Evolutionary conservation across 495 filamentous ascomycete genomes (phyloP).

Genomic region (Chaetomium fimeti): DNA sequence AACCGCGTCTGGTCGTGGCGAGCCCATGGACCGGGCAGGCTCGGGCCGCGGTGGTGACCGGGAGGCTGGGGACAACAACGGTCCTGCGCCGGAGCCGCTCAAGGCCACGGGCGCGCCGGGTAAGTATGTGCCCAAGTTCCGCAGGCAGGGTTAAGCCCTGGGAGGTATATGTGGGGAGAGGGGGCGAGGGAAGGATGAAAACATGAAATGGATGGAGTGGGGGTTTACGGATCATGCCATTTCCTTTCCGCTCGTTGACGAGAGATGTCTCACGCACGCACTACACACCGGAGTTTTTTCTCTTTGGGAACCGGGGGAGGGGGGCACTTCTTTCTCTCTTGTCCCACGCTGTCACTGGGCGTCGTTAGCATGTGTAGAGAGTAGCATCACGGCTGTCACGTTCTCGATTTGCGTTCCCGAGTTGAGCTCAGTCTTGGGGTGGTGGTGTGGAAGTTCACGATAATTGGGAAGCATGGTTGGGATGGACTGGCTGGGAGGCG

Average conservation of each 20-base stretch:
- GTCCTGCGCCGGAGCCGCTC: constrained; percentile 40
- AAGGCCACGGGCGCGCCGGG: constrained; percentile 46
- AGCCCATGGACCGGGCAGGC: constrained; percentile 33
- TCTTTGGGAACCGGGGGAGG: neutral
- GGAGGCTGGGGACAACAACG: constrained; percentile 17
- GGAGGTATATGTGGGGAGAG: neutral
- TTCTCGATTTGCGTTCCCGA: constrained; percentile 1
- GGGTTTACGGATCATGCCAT: neutral
- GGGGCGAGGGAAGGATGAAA: neutral
- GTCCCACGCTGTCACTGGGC: neutral
- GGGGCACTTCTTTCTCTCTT: neutral
- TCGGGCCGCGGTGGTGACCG: constrained; percentile 35
- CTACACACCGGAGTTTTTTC: neutral
- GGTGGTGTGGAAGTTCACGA: neutral
- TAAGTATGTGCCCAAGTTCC: constrained; percentile 47
- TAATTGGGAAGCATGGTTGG: neutral
- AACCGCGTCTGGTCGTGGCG: constrained; percentile 32
- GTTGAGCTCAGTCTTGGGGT: neutral
- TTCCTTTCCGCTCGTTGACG: constrained; percentile 14
- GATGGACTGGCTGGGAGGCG: neutral
- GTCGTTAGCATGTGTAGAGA: neutral
- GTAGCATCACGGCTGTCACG: constrained; percentile 10
- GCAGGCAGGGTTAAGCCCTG: constrained; percentile 30
- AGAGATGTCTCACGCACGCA: neutral
- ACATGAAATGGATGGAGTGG: neutral